Evolutionary conservation across 768 basidiomycete species (phyloP), one percentile per base, ranked within the genome.

Genomic region (Phlegmacium glaucopus): DNA sequence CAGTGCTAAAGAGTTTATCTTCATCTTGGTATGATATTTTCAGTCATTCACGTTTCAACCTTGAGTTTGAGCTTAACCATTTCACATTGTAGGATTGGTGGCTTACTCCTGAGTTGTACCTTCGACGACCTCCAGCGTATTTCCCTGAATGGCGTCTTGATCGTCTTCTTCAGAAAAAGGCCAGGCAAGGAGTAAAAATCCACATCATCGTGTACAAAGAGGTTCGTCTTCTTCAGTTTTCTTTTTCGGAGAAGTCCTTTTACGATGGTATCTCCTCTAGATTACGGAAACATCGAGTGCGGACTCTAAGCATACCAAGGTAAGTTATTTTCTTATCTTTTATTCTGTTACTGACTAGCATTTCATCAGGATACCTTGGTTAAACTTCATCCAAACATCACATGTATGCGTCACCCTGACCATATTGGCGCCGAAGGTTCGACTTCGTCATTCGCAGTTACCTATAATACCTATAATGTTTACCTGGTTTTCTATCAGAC

Each of bases 121-220:
- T 98, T 32, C 85, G 95, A 42, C 88, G 96, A 10, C 96, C 95
- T 1, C 85, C 94, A 5, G 89, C 90, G 0, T 68, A 82, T 55
- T 77, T 90, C 61, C 84, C 85, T 6, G 84, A 96, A 66, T 99
- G 85, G 82, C 79, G 96, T 18, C 77, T 99, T 22, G 96, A 99
- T 63, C 71, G 82, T 28, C 61, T 98, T 9, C 74, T 98, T 42
- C 72, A 88, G 65, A 79, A 86, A 44, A 97, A 97, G 68, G 96
- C 96, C 0, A 74, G 91, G 60, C 72, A 95, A 58, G 96, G 95
- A 16, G 96, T 98, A 47, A 90, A 85, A 64, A 69, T 99, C 35
- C 88, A 94, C 65, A 80, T 98, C 37, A 74, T 93, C 51, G 90
- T 97, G 4, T 97, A 97, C 76, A 98, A 97, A 66, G 94, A 96